Evolutionary conservation across 2,329 filamentous ascomycete species (phyloP).

Genomic region (Aspergillus hortae): DNA sequence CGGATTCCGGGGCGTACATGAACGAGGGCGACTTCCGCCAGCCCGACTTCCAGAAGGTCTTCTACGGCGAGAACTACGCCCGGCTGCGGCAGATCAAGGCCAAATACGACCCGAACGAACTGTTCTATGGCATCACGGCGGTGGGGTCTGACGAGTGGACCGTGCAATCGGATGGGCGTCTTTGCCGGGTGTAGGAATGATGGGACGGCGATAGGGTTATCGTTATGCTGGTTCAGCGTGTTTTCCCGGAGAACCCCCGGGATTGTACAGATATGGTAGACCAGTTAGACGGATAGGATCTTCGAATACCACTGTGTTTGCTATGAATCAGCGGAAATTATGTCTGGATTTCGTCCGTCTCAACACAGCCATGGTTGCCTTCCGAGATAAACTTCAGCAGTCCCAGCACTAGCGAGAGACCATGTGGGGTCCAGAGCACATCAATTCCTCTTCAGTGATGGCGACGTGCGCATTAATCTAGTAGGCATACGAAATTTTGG

Average conservation of each 20-base stretch:
- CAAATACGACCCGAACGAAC: slow-evolving; percentile 39
- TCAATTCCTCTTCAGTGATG: neutral
- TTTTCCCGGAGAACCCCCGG: neutral
- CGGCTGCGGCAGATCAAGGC: slow-evolving; percentile 36
- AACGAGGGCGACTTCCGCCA: slow-evolving; percentile 44
- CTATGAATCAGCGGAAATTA: neutral
- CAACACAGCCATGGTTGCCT: neutral
- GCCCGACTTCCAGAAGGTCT: slow-evolving; percentile 38
- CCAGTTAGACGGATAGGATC: too few species aligned
- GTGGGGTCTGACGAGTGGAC: slow-evolving; percentile 53
- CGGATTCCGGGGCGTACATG: slow-evolving; percentile 38
- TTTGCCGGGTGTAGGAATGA: slow-evolving; percentile 29
- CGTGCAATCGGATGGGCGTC: slow-evolving; percentile 33
- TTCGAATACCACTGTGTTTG: too few species aligned
- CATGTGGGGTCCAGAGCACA: neutral
- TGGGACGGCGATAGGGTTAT: neutral
- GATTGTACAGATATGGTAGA: neutral
- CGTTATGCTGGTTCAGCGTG: neutral
- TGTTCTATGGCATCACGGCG: slow-evolving; percentile 42
- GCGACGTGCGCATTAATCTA: neutral
- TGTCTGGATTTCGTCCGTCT: neutral
- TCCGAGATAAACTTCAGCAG: neutral
- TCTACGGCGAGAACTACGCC: slow-evolving; percentile 42
- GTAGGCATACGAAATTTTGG: neutral
- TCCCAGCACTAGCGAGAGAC: neutral